Conservation (phyloP, 1,284 basidiomycete genomes). For the Cryptococcus sp. region DNA sequence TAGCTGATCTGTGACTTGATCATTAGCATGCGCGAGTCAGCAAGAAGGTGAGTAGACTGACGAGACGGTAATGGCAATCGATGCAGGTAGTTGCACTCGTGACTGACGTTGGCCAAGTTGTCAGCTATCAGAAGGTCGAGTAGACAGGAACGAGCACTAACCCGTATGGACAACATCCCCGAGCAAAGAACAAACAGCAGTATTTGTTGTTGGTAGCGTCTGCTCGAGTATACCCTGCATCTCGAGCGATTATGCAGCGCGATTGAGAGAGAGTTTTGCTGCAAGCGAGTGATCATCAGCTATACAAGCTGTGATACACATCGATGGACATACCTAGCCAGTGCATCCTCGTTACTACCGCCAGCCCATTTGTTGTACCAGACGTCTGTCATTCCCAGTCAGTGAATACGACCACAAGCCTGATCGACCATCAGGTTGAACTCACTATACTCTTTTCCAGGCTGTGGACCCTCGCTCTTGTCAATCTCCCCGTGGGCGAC, state of each 20-base stretch:
- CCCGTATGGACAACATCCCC: constrained; percentile 96
- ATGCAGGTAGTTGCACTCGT: constrained; percentile 95
- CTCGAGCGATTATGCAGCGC: constrained; percentile 82
- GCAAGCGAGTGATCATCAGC: constrained; percentile 1
- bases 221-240: constrained; percentile 89
- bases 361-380: constrained; percentile 99
- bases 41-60: constrained; percentile 12
- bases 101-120: constrained; percentile 48
- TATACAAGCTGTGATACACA: constrained; percentile 11
- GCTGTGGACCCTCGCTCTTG: constrained; percentile 82
- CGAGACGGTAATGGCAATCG: constrained; percentile 70
- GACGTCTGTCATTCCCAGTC: constrained; percentile 64
- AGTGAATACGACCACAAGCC: constrained; percentile 15
- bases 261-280: constrained; percentile 77
- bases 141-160: constrained; percentile 27
- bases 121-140: background rate
- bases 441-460: constrained; percentile 92
- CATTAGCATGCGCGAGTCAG: too few relatives aligned
- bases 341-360: constrained; percentile 88
- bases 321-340: constrained; percentile 70
- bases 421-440: constrained; percentile 27
- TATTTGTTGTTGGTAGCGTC: constrained; percentile 89
- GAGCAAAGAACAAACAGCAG: constrained; percentile 91
- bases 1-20: constrained; percentile 55
- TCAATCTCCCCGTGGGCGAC: constrained; percentile 86